Evolutionary conservation across 495 filamentous ascomycete species (phyloP).

Genomic region (Talaromyces nanjingensis): DNA sequence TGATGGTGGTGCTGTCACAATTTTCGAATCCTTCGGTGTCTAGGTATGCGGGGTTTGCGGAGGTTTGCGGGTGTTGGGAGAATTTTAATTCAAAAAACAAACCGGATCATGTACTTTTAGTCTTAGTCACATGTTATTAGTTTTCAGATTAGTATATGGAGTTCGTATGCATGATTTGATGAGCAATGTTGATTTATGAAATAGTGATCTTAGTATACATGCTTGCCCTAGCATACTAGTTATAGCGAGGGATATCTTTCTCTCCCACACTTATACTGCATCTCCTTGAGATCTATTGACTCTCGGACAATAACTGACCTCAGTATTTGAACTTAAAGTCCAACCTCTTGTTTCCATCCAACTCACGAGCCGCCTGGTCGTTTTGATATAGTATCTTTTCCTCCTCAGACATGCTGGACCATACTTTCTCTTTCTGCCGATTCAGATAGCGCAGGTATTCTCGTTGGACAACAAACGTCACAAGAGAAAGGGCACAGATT

Average conservation of each 20-base stretch:
- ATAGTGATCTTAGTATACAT: no score
- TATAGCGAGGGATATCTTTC: no score
- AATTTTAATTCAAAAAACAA: not conserved
- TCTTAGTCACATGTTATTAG: not conserved
- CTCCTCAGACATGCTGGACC: slow-evolving; percentile 26
- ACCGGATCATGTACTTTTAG: not conserved
- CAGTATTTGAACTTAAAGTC: slow-evolving; percentile 7
- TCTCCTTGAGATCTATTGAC: no score
- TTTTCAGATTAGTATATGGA: not conserved
- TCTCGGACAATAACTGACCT: no score
- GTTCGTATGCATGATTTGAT: no score
- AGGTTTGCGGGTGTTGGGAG: not conserved
- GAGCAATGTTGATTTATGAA: no score
- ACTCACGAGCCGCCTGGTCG: slow-evolving; percentile 22
- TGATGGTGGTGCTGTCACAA: not conserved
- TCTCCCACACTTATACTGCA: no score
- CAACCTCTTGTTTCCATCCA: slow-evolving; percentile 30
- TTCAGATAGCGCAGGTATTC: slow-evolving; percentile 26
- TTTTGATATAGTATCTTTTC: slow-evolving; percentile 26
- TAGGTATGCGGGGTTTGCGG: not conserved
- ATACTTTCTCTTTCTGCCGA: slow-evolving; percentile 26
- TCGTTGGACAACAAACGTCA: slow-evolving; percentile 23
- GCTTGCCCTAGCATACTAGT: no score
- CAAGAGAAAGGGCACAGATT: slow-evolving; percentile 26
- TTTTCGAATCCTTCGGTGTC: no score